Evolutionary conservation across 2,329 filamentous ascomycete species (phyloP).

Genomic region (Leptosphaerulina australis): DNA sequence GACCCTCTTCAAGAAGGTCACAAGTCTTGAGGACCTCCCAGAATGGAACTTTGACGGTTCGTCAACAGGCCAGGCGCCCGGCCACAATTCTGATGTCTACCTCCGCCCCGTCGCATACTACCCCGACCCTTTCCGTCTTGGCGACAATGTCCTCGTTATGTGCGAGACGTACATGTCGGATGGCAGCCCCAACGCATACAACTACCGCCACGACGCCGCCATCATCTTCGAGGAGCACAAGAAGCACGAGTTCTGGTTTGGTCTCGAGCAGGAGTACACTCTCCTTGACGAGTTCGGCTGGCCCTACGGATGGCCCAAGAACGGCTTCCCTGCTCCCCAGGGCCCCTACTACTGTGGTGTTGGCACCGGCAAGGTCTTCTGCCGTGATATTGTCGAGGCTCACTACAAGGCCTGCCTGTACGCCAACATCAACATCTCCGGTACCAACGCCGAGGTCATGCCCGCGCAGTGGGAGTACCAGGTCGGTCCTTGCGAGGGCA

Average conservation of each 20-base stretch:
- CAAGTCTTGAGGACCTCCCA: constrained; percentile 68
- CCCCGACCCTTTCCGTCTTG: constrained; percentile 88
- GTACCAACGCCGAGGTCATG: constrained; percentile 99
- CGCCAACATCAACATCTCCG: constrained; percentile 89
- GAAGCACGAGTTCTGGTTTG: constrained; percentile 91
- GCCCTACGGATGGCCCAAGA: constrained; percentile 90
- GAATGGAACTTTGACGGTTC: constrained; percentile 89
- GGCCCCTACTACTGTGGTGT: constrained; percentile 99
- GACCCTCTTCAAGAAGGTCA: constrained; percentile 67
- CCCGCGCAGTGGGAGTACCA: constrained; percentile 98
- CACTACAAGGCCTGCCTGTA: constrained; percentile 92
- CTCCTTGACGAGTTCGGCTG: constrained; percentile 83
- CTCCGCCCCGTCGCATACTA: constrained; percentile 87
- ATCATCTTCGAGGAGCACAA: constrained; percentile 89
- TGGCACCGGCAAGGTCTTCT: constrained; percentile 94
- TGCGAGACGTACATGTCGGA: constrained; percentile 94
- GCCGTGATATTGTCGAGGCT: constrained; percentile 95
- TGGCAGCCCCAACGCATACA: constrained; percentile 96
- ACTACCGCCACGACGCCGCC: constrained; percentile 90
- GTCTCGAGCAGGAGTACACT: constrained; percentile 97
- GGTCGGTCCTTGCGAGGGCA: constrained; percentile 87
- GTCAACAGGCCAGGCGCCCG: constrained; percentile 88
- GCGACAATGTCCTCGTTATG: constrained; percentile 92
- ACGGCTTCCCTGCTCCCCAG: constrained; percentile 89
- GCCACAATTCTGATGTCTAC: constrained; percentile 97